Conservation (phyloP, 2,329 filamentous ascomycete genomes). For the Clonostachys rosea region DNA sequence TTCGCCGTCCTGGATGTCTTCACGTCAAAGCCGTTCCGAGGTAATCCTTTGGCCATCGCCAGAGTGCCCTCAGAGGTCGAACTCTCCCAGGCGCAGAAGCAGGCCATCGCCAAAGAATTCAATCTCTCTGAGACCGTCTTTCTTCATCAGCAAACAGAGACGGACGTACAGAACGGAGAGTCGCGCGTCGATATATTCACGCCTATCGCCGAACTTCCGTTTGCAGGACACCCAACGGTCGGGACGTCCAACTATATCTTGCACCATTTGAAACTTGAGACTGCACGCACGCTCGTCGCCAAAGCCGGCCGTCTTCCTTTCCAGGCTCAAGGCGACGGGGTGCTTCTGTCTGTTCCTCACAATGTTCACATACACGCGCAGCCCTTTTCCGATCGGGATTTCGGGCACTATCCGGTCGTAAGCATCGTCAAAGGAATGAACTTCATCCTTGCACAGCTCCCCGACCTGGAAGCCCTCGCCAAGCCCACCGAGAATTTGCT, state of each 20-base stretch:
- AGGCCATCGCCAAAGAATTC: conserved; percentile 56
- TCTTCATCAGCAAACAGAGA: conserved; percentile 35
- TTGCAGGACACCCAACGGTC: conserved; percentile 59
- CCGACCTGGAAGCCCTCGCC: conserved; percentile 50
- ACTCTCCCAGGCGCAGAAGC: conserved; percentile 47
- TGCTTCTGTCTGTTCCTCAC: conserved; percentile 42
- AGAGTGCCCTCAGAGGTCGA: conserved; percentile 35
- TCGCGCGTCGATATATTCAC: conserved; percentile 54
- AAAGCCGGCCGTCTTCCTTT: too few relatives aligned
- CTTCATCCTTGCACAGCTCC: conserved; percentile 62
- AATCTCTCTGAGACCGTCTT: conserved; percentile 62
- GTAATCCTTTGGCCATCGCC: conserved; percentile 58
- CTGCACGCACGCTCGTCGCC: conserved; percentile 30
- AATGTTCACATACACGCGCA: conserved; percentile 22
- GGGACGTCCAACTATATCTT: conserved; percentile 45
- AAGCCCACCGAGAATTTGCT: too few relatives aligned
- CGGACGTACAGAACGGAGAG: conserved; percentile 1
- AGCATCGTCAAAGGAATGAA: conserved; percentile 71
- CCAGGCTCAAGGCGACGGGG: too few relatives aligned
- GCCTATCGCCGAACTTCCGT: conserved; percentile 47
- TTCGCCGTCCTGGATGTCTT: conserved; percentile 56
- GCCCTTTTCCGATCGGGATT: conserved; percentile 32
- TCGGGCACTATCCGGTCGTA: conserved; percentile 30
- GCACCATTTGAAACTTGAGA: too few relatives aligned
- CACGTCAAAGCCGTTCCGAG: conserved; percentile 42